Evolutionary conservation across 2,329 filamentous ascomycete species (phyloP), one percentile per base, ranked within the genome.

Genomic region (Rhexocercosporidium sp.): DNA sequence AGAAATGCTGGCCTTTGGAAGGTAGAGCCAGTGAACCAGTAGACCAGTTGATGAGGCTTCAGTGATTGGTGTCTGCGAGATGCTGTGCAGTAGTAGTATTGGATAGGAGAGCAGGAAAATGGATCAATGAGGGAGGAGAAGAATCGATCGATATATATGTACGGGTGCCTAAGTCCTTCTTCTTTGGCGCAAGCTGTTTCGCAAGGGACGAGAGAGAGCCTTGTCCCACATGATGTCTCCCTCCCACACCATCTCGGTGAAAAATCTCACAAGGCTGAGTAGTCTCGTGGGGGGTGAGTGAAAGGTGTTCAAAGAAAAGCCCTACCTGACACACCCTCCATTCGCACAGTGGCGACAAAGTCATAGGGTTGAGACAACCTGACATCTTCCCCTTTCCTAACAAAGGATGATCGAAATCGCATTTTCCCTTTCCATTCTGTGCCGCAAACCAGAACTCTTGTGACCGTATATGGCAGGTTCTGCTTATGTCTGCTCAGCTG

Each of bases 51-150:
- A 29, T 39, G 41, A 4, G 54, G 9, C 25, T 53, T 27, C 11
- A 25, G 29, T 51, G 57, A 65, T 65, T 66, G 67, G 61, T 46
- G 46, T 64, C 54, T 64, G 64, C 41, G 51, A 49, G 59, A 57
- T 61, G 62, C 47, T 59, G 31, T 51, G 20, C 53, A 67, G 70
- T 53, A 56, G 64, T 62, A 66, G 60, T 65, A 70, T 68, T 70
- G 66, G 70, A 70, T 66, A 57, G 39, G 62, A 54, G 56, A 57
- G 59, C 34, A 69, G 44, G 47, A 69, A 41, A 65, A 49, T 53
- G 31, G 66, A 70, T 68, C 66, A 72, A 72, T 69, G 60, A 60
- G 65, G 67, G 44, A 16, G 51, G 37, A 63, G 59, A 37, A 49
- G 25, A 34, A 16, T 31, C n/a, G 16, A 11, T 53, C 37, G 41